phyloP scores from a whole-genome alignment of 495 filamentous ascomycete genomes.

The Symbiotaphrina buchneri region DNA sequence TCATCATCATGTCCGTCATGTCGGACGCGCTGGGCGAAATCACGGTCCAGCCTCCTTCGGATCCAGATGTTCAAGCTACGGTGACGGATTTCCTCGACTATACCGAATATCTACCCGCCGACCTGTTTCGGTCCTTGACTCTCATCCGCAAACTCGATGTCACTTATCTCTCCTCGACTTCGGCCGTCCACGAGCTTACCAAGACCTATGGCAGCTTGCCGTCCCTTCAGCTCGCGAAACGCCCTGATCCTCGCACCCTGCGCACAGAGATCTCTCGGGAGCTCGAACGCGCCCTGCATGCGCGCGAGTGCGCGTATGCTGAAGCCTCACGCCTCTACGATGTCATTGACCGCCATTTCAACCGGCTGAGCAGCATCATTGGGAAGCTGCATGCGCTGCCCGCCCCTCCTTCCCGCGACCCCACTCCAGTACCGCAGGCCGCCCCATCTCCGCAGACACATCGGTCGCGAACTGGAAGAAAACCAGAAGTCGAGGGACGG shows the following conservation, averaged over 20 bases:
- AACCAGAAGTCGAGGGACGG: conserved; percentile 14
- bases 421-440: conserved; percentile 27
- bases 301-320: conserved; percentile 54
- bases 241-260: conserved; percentile 31
- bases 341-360: conserved; percentile 54
- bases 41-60: conserved; percentile 19
- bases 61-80: conserved; percentile 86
- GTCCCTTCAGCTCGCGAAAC: conserved; percentile 24
- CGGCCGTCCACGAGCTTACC: conserved; percentile 48
- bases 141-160: conserved; percentile 68
- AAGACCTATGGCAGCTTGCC: conserved; percentile 53
- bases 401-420: conserved; percentile 45
- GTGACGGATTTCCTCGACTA: conserved; percentile 92
- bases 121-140: conserved; percentile 74
- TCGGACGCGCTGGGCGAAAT: conserved; percentile 10
- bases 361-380: conserved; percentile 52
- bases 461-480: conserved; percentile 23
- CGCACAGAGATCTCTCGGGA: conserved; percentile 56
- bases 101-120: conserved; percentile 89
- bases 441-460: conserved; percentile 23
- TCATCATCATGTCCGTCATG: conserved; percentile 7
- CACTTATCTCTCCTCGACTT: conserved; percentile 39
- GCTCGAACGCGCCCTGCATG: conserved; percentile 49
- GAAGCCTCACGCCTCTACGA: conserved; percentile 69
- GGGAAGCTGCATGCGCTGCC: conserved; percentile 62